Percentiles rank a stretch among this genome's conserved stretches.
Evolutionary conservation across 2,329 filamentous ascomycete genomes (phyloP).

Genomic region (Thielaviopsis populi): DNA sequence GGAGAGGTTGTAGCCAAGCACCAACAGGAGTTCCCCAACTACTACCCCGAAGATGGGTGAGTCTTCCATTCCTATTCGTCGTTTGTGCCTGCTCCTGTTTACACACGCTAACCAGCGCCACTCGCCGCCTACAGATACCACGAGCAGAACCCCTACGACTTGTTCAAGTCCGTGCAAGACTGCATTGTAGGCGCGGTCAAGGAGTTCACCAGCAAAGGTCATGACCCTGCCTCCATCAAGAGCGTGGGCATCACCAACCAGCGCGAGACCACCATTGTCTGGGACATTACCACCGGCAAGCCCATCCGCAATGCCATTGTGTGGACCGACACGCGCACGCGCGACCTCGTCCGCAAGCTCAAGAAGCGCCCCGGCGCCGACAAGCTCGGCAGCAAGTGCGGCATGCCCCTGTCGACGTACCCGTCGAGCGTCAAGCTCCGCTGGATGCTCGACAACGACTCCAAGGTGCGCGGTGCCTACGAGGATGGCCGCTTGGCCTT

Average conservation of each 20-base stretch:
- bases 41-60: conserved; percentile 73
- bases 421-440: conserved; percentile 73
- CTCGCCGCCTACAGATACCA: conserved; percentile 50
- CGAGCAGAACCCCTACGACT: conserved; percentile 69
- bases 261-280: conserved; percentile 74
- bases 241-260: conserved; percentile 81
- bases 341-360: conserved; percentile 56
- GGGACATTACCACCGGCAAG: conserved; percentile 68
- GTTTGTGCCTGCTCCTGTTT: conserved; percentile 1
- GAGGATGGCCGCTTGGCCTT: conserved; percentile 63
- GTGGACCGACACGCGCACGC: conserved; percentile 77
- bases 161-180: conserved; percentile 57
- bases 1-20: conserved; percentile 69
- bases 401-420: conserved; percentile 75
- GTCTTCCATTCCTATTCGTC: conserved; percentile 24
- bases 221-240: conserved; percentile 52
- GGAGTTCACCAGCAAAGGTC: conserved; percentile 55
- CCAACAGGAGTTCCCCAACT: conserved; percentile 74
- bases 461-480: conserved; percentile 57
- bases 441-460: conserved; percentile 62
- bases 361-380: conserved; percentile 54
- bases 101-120: background rate
- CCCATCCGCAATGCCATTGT: conserved; percentile 73
- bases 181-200: conserved; percentile 67
- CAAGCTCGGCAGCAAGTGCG: conserved; percentile 54